Evolutionary conservation across 495 filamentous ascomycete genomes (phyloP).

Genomic region (Articulospora tetracladia): DNA sequence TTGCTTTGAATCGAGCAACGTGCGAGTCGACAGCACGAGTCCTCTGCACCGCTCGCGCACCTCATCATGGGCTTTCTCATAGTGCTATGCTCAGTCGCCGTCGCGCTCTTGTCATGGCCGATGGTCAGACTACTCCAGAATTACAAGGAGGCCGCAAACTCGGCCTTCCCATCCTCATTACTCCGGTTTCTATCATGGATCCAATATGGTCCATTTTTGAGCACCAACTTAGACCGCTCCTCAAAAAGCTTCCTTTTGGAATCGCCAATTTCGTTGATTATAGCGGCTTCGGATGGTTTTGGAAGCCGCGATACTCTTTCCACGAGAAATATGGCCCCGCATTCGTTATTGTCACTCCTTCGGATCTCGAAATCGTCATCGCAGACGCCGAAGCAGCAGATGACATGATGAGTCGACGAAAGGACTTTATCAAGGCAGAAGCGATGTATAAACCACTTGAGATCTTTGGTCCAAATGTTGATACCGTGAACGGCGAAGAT

Average conservation of each 20-base stretch:
- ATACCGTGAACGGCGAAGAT: conserved; percentile 32
- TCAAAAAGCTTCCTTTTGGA: conserved; percentile 24
- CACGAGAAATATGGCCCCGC: conserved; percentile 33
- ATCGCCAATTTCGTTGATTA: conserved; percentile 25
- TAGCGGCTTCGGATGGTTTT: conserved; percentile 22
- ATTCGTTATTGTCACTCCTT: conserved; percentile 24
- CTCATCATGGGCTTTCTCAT: background rate
- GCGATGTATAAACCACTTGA: conserved; percentile 30
- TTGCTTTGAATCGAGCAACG: no score
- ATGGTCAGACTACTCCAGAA: conserved; percentile 13
- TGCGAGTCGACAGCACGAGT: no score
- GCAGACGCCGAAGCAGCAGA: conserved; percentile 7
- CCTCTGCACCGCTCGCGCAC: no score
- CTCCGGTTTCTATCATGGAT: conserved; percentile 28
- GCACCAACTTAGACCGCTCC: conserved; percentile 1
- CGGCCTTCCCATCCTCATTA: conserved; percentile 25
- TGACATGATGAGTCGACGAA: conserved; percentile 9
- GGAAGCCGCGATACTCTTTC: conserved; percentile 29
- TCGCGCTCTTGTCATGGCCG: conserved; percentile 6
- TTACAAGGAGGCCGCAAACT: conserved; percentile 11
- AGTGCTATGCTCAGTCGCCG: background rate
- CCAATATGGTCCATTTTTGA: conserved; percentile 26
- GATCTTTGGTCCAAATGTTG: conserved; percentile 35
- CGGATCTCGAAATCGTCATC: background rate
- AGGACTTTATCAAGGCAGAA: conserved; percentile 20